Conservation (phyloP, 2,329 filamentous ascomycete genomes). For the Ophiostoma sp. region DNA sequence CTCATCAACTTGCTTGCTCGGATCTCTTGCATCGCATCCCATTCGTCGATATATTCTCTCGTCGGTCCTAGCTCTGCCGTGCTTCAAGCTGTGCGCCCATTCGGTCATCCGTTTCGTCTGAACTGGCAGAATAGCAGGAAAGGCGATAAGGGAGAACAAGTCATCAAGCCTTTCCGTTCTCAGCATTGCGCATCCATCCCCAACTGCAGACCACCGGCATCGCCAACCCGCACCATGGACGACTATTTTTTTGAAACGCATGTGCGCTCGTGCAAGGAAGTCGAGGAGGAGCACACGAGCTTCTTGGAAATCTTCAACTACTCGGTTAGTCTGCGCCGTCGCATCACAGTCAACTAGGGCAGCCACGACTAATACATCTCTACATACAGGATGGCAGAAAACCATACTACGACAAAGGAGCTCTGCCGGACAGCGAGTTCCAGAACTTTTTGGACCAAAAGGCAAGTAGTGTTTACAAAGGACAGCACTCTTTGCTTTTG, state of each 20-base stretch:
- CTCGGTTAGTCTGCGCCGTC: slow-evolving; percentile 37
- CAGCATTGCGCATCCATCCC: background rate
- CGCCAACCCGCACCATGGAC: slow-evolving; percentile 42
- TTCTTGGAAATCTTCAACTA: slow-evolving; percentile 58
- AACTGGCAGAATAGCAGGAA: background rate
- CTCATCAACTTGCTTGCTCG: background rate
- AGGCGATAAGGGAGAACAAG: background rate
- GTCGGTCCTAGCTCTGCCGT: background rate
- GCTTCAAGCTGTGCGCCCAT: slow-evolving; percentile 16
- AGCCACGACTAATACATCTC: background rate
- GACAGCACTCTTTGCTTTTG: too few relatives aligned
- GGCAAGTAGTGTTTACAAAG: background rate
- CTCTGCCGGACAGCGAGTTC: slow-evolving; percentile 45
- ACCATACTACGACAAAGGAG: slow-evolving; percentile 49
- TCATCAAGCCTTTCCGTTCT: background rate
- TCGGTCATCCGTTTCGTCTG: background rate
- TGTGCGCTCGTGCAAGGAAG: slow-evolving; percentile 44
- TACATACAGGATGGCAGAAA: slow-evolving; percentile 43
- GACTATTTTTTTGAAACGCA: slow-evolving; percentile 52
- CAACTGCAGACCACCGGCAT: background rate
- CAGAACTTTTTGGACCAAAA: slow-evolving; percentile 49
- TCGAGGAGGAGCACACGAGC: slow-evolving; percentile 45
- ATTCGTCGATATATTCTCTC: background rate
- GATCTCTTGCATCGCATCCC: background rate
- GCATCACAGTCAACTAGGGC: background rate